These are phyloP conservation scores for Sphagnum contortum DNA, from an alignment of 225 moss, liverwort and hornwort genomes.

Conservation along the genomic window DNA sequence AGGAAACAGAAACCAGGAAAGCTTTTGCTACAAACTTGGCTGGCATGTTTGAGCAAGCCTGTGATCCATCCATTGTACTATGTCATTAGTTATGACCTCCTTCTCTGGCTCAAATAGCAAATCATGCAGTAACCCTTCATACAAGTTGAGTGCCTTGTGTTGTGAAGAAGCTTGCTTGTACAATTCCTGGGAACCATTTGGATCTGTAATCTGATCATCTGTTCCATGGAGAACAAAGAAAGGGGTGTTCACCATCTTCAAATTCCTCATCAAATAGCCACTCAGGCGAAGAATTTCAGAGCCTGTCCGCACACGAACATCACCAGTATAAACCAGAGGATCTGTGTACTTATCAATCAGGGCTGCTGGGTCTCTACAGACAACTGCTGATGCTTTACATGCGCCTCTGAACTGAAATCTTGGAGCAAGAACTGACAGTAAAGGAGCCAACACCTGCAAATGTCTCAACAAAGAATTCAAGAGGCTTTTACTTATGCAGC, in stretches of 20 bases:
- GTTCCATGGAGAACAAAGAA: constrained; percentile 87
- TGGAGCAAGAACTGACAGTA: constrained; percentile 71
- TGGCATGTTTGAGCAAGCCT: constrained; percentile 11
- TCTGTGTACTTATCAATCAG: constrained; percentile 69
- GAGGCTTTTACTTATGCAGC: no score
- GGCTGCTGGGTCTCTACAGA: constrained; percentile 73
- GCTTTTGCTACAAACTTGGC: no score
- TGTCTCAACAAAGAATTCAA: background rate
- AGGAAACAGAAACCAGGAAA: no score
- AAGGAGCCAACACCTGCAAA: constrained; percentile 64
- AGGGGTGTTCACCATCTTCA: constrained; percentile 50
- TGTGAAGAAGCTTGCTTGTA: constrained; percentile 58
- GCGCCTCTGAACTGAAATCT: constrained; percentile 74
- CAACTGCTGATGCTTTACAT: constrained; percentile 32
- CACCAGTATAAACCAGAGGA: constrained; percentile 55
- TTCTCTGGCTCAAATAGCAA: constrained; percentile 82
- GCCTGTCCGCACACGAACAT: constrained; percentile 36
- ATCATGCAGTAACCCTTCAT: constrained; percentile 73
- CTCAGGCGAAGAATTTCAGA: constrained; percentile 73
- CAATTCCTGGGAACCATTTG: constrained; percentile 68
- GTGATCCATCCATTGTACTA: constrained; percentile 65
- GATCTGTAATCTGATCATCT: constrained; percentile 68
- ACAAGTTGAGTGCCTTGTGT: constrained; percentile 66
- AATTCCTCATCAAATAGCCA: constrained; percentile 55
- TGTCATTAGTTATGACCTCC: constrained; percentile 54